Base-by-base conservation (phyloP, 495 filamentous ascomycete species). In the Penicillium odoratum region DNA sequence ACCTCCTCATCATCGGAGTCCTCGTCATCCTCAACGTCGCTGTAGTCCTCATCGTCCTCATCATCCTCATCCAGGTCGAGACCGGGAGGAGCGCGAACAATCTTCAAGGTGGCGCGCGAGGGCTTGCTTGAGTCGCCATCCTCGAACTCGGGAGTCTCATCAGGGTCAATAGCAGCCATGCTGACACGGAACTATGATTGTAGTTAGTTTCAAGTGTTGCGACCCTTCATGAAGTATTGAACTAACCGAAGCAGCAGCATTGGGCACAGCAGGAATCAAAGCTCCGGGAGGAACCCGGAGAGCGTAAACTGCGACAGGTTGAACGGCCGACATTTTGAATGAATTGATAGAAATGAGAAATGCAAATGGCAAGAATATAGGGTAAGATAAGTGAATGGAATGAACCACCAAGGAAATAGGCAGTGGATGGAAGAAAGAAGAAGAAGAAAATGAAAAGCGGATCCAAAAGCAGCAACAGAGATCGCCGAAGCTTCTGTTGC, bases 151-250 rank as follows among this genome's bases (percentile, higher is more conserved):
- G 89, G 85, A 47, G 77, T 79, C 59, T 89, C 88, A 65, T 84
- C 89, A 34, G 94, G 94, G 71, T 99, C 93, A 65, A 99, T 87
- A 64, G 94, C 94, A 65, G 95, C 94, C 94, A 99, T 99, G 66
- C 91, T 97, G 62, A 99, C 88, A 65, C 90, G 92, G 78, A 96
- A 92, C 93, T 97, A 55, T 40, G 50, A 29, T 30, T 1, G 16
- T 40, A 40, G 56, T 64, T 42, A 70, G 59, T 43, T 5, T 34
- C 5, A 21, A 15, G 1, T 51, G 33, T 55, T 15, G 53, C 58
- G 33, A 71, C 56, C 67, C 48, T 21, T 65, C 53, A 48, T 16
- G 18, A 36, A 13, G 34, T 50, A 10, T 31, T 42, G 30, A 38
- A 88, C 92, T 79, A 74, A 97, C 92, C 72, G 89, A 89, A 46